Conservation (phyloP, 2,329 filamentous ascomycete species). For the Cyphellophora attinorum region DNA sequence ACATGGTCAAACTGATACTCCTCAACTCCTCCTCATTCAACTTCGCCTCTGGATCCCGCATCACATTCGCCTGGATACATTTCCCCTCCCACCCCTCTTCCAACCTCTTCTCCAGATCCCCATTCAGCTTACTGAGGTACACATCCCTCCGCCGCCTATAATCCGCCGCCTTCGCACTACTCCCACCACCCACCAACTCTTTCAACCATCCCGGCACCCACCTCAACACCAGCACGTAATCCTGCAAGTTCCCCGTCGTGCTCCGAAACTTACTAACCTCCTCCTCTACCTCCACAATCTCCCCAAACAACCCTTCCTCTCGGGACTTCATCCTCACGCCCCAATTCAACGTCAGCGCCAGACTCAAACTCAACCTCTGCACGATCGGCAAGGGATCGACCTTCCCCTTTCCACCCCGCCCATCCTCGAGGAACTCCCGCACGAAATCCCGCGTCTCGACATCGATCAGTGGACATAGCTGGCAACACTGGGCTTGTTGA, state of each 20-base stretch:
- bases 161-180: slow-evolving; percentile 48
- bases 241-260: slow-evolving; percentile 52
- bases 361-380: slow-evolving; percentile 52
- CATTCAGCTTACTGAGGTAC: slow-evolving; percentile 49
- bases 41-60: slow-evolving; percentile 53
- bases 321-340: slow-evolving; percentile 51
- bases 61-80: slow-evolving; percentile 60
- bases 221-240: slow-evolving; percentile 50
- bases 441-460: slow-evolving; percentile 55
- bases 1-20: slow-evolving; percentile 58
- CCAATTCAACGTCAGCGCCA: slow-evolving; percentile 58
- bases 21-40: slow-evolving; percentile 54
- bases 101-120: slow-evolving; percentile 51
- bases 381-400: slow-evolving; percentile 62
- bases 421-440: slow-evolving; percentile 50
- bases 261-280: slow-evolving; percentile 50
- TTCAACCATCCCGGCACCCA: slow-evolving; percentile 55
- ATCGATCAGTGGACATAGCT: slow-evolving; percentile 56
- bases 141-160: slow-evolving; percentile 51
- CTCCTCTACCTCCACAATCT: slow-evolving; percentile 55
- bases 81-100: slow-evolving; percentile 50
- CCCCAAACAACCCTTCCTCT: slow-evolving; percentile 50
- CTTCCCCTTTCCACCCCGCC: slow-evolving; percentile 42
- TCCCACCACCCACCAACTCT: slow-evolving; percentile 42
- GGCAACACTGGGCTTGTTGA: slow-evolving; percentile 55